Conservation (phyloP, 108 stramenopile genomes). For the Seminavis robusta region DNA sequence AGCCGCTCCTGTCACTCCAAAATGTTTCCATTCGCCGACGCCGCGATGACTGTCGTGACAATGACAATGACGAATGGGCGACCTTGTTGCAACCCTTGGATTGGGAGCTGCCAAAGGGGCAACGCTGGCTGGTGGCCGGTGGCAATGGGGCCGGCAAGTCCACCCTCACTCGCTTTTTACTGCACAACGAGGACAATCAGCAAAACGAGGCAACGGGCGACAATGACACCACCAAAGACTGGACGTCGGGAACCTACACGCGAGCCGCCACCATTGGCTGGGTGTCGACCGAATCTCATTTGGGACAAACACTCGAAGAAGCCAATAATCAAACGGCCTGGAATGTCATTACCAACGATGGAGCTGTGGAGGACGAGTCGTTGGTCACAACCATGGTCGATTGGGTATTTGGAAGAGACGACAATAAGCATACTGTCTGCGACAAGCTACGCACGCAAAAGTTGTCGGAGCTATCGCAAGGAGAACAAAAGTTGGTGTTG, state of each 20-base stretch:
- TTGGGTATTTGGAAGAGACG: neutral
- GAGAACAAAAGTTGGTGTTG: constrained; percentile 75
- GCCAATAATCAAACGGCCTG: too few relatives aligned
- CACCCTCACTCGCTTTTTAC: constrained; percentile 55
- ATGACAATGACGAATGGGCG: too few relatives aligned
- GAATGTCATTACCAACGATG: too few relatives aligned
- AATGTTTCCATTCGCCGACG: constrained; percentile 16
- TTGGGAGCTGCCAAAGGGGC: constrained; percentile 58
- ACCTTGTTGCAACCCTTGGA: constrained; percentile 42
- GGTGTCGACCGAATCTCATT: constrained; percentile 76
- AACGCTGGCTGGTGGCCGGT: constrained; percentile 70
- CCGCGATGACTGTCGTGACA: too few relatives aligned
- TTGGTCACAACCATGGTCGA: neutral
- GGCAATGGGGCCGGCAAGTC: constrained; percentile 68
- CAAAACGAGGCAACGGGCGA: constrained; percentile 3
- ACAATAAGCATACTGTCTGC: too few relatives aligned
- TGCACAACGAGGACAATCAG: constrained; percentile 15
- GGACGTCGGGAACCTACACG: neutral
- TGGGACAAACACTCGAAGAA: constrained; percentile 18
- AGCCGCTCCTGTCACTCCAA: too few relatives aligned
- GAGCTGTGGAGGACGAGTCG: too few relatives aligned
- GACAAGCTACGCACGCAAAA: constrained; percentile 20
- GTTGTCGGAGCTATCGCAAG: constrained; percentile 65
- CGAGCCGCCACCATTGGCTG: constrained; percentile 35
- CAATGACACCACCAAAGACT: constrained; percentile 10